Base-by-base conservation (phyloP, 768 basidiomycete species). In the Podaxis rugospora region DNA sequence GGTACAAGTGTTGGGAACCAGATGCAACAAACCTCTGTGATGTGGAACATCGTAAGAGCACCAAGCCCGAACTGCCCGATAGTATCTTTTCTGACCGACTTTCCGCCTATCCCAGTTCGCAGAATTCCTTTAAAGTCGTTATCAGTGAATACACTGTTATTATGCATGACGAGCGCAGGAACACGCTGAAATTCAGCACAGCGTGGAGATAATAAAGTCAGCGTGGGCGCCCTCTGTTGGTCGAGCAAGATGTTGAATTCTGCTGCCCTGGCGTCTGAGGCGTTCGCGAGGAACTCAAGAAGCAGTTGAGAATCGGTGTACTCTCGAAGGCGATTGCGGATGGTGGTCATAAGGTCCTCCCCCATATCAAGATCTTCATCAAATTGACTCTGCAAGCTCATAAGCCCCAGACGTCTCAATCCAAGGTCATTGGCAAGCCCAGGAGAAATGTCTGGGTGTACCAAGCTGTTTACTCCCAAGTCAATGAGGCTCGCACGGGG, bases 11-110 rank as follows among this genome's bases (percentile, higher is more conserved):
- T 35, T 3, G 2, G 7, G 37, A 57, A n/a, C 40, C 50, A 35
- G 6, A 23, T 13, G 47, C 10, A 21, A 52, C 72, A 54, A 53
- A 82, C 82, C 69, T 83, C 82, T 0, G 79, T 76, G 54, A 83
- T 75, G 62, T 83, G 80, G 60, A 78, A 85, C 75, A 83, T 79
- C 0, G 81, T 78, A 3, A 84, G 69, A 13, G 78, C 79, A 5
- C 83, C 83, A 6, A 79, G 69, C 4, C 83, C 83, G 67, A 82
- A 84, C 56, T 77, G 76, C 0, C 83, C 83, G 40, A 83, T 83
- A 0, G 75, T 76, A 57, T 75, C 75, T 0, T 54, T 61, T 21
- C 66, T 66, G 1, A 63, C 70, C 14, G 65, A 62, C 62, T 85
- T 84, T 0, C 80, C 78, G 2, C 83, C 82, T 16, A 74, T 66